Conservation (phyloP, 108 stramenopile species). For the Skeletonema marinoi region DNA sequence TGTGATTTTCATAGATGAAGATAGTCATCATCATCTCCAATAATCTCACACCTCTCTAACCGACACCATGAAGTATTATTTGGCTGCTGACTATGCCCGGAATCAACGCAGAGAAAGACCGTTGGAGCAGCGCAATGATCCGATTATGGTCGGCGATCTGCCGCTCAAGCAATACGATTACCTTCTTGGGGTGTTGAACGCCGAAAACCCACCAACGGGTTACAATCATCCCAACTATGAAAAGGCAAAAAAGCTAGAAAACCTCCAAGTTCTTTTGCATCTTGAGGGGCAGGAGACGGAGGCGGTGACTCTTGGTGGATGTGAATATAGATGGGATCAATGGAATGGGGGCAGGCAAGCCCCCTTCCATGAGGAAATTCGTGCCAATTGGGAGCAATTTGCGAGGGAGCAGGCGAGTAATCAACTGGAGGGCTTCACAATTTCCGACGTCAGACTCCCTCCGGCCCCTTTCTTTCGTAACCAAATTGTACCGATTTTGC, state of each 20-base stretch:
- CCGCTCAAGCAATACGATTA: background rate
- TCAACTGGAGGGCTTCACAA: background rate
- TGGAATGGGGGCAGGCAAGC: no score
- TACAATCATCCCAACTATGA: background rate
- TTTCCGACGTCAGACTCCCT: background rate
- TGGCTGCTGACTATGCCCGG: background rate
- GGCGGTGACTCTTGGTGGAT: background rate
- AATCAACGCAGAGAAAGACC: background rate
- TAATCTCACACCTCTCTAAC: background rate
- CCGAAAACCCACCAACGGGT: background rate
- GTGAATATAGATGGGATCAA: background rate
- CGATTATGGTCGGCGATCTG: background rate
- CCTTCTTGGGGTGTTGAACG: background rate
- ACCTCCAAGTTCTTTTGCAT: background rate
- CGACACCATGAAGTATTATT: background rate
- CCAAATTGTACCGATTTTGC: background rate
- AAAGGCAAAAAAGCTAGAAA: background rate
- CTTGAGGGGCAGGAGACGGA: background rate
- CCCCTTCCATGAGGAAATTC: background rate
- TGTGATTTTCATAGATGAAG: no score
- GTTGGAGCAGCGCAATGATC: background rate
- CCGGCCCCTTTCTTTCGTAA: slow-evolving; percentile 10
- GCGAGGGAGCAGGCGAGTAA: background rate
- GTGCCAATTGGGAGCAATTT: background rate
- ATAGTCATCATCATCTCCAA: no score